Conservation (phyloP, 208 protist genomes). For the Trichomonas gallinae region DNA sequence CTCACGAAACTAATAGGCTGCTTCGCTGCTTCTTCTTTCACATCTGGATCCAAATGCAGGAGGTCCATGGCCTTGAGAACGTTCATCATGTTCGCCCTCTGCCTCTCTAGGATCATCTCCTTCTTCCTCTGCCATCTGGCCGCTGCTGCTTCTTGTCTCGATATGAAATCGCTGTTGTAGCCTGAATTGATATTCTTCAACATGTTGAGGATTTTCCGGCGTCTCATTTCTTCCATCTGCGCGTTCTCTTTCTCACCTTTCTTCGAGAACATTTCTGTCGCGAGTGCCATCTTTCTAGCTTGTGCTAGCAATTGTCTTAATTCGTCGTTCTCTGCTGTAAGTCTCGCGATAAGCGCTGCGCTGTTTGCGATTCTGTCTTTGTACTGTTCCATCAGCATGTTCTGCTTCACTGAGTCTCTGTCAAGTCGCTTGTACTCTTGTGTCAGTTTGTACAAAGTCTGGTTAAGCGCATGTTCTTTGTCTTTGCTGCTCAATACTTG, state of each 20-base stretch:
- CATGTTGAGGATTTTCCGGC: not conserved
- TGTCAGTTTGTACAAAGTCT: not conserved
- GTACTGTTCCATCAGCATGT: not conserved
- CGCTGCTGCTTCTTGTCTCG: not conserved
- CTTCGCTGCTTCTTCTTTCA: not conserved
- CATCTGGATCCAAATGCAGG: not conserved
- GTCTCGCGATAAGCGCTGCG: not conserved
- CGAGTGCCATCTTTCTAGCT: not conserved
- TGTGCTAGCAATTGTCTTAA: not conserved
- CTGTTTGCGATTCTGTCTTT: not conserved
- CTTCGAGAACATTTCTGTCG: not conserved
- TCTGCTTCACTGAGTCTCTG: not conserved
- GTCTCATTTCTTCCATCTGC: not conserved
- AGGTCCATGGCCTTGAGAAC: not conserved
- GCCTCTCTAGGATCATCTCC: not conserved
- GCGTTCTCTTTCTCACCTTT: not conserved
- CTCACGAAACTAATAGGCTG: not conserved
- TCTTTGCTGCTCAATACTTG: not conserved
- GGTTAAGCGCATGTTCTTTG: not conserved
- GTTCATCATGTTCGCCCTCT: not conserved
- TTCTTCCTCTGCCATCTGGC: not conserved
- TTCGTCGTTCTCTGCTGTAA: not conserved
- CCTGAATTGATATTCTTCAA: not conserved
- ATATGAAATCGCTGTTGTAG: not conserved
- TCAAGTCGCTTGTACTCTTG: not conserved